phyloP scores from a whole-genome alignment of 2,329 filamentous ascomycete genomes.

The Calonectria pauciramosa region DNA sequence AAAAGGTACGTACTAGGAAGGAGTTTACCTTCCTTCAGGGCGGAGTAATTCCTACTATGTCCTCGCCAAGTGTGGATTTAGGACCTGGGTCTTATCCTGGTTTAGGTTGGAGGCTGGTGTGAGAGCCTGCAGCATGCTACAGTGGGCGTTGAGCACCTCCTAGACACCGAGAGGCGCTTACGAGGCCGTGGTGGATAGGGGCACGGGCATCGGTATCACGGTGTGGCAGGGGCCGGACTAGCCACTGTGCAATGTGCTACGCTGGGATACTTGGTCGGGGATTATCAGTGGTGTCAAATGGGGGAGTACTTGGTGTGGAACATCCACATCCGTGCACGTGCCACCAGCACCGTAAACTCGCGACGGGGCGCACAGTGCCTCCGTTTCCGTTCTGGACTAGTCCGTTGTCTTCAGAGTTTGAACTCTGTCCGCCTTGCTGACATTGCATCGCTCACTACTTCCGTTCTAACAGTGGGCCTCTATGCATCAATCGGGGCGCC shows the following conservation, averaged over 20 bases:
- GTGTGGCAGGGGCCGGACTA: background rate
- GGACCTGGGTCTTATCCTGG: background rate
- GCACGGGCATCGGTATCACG: background rate
- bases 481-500: conserved; percentile 8
- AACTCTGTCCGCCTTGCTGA: background rate
- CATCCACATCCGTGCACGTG: conserved; percentile 8
- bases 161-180: background rate
- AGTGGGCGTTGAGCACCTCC: background rate
- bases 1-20: conserved; percentile 17
- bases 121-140: background rate
- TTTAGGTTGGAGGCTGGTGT: background rate
- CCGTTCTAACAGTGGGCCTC: background rate
- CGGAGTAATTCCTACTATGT: background rate
- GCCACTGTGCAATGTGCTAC: background rate
- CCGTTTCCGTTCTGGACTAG: background rate
- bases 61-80: background rate
- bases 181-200: background rate
- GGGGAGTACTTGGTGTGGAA: conserved; percentile 13
- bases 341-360: background rate
- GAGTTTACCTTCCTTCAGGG: conserved; percentile 25
- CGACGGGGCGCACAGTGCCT: conserved; percentile 16
- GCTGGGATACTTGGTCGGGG: background rate
- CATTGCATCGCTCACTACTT: background rate
- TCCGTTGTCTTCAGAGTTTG: background rate
- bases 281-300: background rate